phyloP scores from a whole-genome alignment of 108 stramenopile species.

The Poteriospumella lacustris region DNA sequence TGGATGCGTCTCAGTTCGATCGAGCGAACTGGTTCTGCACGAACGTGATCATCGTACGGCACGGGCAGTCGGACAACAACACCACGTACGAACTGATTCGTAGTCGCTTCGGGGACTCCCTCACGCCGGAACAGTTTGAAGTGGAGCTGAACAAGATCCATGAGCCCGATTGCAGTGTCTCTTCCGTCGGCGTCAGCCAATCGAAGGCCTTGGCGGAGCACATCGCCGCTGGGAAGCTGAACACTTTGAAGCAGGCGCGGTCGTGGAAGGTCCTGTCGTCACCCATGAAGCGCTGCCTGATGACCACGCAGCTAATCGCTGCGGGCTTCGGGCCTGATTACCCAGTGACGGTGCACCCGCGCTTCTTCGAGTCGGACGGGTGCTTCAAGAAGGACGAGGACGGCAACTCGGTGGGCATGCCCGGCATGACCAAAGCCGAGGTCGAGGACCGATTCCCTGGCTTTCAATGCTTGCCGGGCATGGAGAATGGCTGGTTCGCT shows the following conservation, averaged over 20 bases:
- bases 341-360: background rate
- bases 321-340: background rate
- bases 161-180: background rate
- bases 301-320: background rate
- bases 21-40: too few relatives aligned
- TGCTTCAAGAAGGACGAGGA: background rate
- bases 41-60: background rate
- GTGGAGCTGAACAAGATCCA: background rate
- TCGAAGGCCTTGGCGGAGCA: background rate
- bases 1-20: too few relatives aligned
- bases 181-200: background rate
- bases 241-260: too few relatives aligned
- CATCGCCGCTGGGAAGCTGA: too few relatives aligned
- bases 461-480: background rate
- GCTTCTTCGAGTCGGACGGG: background rate
- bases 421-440: background rate
- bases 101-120: background rate
- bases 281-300: constrained; percentile 1
- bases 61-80: background rate
- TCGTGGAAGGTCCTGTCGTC: background rate
- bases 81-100: background rate
- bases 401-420: background rate
- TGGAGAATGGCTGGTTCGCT: constrained; percentile 21
- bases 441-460: background rate
- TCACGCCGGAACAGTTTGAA: background rate